Conservation (phyloP, 2,329 filamentous ascomycete genomes). For the Thelonectria rubi region DNA sequence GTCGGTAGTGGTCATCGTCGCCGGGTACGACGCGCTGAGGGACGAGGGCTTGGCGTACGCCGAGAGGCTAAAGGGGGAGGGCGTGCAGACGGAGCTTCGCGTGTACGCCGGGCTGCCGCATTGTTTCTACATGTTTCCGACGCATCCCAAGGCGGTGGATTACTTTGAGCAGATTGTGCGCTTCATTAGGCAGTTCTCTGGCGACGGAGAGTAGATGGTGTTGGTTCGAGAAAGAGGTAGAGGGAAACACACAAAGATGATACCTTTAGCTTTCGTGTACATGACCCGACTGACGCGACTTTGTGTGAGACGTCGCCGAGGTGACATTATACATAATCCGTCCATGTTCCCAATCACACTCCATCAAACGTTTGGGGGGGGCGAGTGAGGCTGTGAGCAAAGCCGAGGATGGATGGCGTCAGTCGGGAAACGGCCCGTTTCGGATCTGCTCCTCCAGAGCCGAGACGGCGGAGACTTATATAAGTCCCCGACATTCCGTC, state of each 20-base stretch:
- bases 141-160: constrained; percentile 25
- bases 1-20: constrained; percentile 46
- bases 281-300: neutral
- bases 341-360: too few relatives aligned
- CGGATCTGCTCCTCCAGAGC: constrained; percentile 14
- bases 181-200: constrained; percentile 14
- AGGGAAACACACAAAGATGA: too few relatives aligned
- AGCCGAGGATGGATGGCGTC: neutral
- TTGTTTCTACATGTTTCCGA: constrained; percentile 40
- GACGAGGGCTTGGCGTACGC: constrained; percentile 52
- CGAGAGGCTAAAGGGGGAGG: constrained; percentile 46
- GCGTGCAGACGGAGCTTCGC: constrained; percentile 45
- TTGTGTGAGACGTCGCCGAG: neutral
- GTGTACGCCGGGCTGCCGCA: constrained; percentile 49
- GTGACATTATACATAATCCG: neutral
- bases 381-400: too few relatives aligned
- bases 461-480: constrained; percentile 13
- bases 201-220: neutral
- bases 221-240: too few relatives aligned
- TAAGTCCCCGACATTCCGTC: constrained; percentile 5
- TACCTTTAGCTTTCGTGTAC: too few relatives aligned
- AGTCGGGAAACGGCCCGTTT: neutral
- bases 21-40: constrained; percentile 48
- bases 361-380: too few relatives aligned
- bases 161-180: constrained; percentile 22